phyloP scores from a whole-genome alignment of 1,284 basidiomycete genomes.

The Tremellales sp. region DNA sequence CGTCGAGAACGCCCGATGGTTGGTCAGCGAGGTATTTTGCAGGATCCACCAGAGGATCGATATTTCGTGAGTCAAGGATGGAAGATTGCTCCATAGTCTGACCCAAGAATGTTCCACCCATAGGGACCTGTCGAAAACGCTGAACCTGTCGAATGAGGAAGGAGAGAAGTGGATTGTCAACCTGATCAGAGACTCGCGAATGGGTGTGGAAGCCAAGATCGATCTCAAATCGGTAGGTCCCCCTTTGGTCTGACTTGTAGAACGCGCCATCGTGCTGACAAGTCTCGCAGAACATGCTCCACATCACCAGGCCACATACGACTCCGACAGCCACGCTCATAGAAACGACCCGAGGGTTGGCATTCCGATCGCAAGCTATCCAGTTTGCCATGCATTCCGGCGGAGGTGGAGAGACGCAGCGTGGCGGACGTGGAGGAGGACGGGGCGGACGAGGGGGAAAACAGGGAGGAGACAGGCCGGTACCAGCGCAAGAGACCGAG shows the following conservation, averaged over 20 bases:
- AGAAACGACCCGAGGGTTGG: constrained; percentile 89
- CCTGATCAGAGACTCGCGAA: constrained; percentile 91
- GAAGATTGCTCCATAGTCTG: background rate
- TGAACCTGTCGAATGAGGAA: constrained; percentile 87
- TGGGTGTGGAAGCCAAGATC: constrained; percentile 94
- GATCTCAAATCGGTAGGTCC: constrained; percentile 78
- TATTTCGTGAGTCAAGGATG: constrained; percentile 65
- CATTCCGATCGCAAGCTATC: constrained; percentile 84
- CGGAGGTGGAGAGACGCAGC: constrained; percentile 18
- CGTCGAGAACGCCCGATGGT: constrained; percentile 89
- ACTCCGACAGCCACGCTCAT: constrained; percentile 94
- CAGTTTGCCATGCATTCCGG: constrained; percentile 66
- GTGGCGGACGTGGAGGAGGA: constrained; percentile 30
- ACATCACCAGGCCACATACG: constrained; percentile 84
- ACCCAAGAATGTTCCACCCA: background rate
- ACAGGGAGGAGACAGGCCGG: constrained; percentile 61
- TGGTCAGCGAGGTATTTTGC: constrained; percentile 96
- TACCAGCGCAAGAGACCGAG: constrained; percentile 39
- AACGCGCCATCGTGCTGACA: constrained; percentile 9
- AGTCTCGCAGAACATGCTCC: constrained; percentile 75
- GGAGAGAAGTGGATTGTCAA: constrained; percentile 99
- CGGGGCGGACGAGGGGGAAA: constrained; percentile 32
- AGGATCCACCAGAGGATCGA: constrained; percentile 95
- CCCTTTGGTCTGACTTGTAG: background rate
- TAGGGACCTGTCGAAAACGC: constrained; percentile 84